A percentile compares a stretch with the other conserved stretches of the same genome.
These are phyloP conservation scores for Trichoderma endophyticum DNA, from an alignment of 2,329 filamentous ascomycete species.

Conservation along the genomic window DNA sequence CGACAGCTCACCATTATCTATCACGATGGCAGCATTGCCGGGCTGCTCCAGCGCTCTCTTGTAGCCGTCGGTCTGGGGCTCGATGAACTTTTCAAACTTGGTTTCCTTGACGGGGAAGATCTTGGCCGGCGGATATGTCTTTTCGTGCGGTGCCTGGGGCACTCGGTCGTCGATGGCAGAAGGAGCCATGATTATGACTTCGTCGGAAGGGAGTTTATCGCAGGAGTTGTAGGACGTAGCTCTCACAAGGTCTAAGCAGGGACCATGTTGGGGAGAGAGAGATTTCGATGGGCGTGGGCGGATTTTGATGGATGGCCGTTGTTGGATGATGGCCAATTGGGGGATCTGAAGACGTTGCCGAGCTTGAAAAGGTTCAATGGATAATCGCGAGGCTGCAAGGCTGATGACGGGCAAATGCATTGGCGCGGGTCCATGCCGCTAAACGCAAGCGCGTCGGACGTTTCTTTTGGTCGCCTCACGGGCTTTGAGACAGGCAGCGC, in stretches of 20 bases:
- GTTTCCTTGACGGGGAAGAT: conserved; percentile 62
- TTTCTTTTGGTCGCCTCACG: not conserved
- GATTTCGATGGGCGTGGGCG: not conserved
- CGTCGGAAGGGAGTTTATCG: conserved; percentile 14
- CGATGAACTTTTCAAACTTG: conserved; percentile 55
- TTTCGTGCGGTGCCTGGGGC: conserved; percentile 35
- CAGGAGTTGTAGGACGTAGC: not conserved
- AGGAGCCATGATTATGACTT: conserved; percentile 51
- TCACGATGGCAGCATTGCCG: conserved; percentile 76
- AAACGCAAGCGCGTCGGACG: conserved; percentile 14
- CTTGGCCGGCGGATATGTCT: conserved; percentile 50
- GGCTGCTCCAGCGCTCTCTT: conserved; percentile 60
- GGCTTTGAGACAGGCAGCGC: not conserved
- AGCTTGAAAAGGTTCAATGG: conserved; percentile 23
- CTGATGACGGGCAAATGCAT: conserved; percentile 27
- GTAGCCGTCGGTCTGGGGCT: conserved; percentile 64
- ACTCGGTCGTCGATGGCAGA: conserved; percentile 48
- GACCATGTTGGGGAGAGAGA: conserved; percentile 9
- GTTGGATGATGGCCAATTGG: conserved; percentile 28
- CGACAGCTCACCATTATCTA: conserved; percentile 78
- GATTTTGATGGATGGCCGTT: conserved; percentile 7
- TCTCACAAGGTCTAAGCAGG: conserved; percentile 9
- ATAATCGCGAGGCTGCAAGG: conserved; percentile 35
- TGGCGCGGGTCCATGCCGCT: conserved; percentile 23
- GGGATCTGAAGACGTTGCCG: conserved; percentile 23